These are phyloP conservation scores for Spinellus fusiger DNA, from an alignment of 192 early-diverging fungal genomes.

Conservation along the genomic window DNA sequence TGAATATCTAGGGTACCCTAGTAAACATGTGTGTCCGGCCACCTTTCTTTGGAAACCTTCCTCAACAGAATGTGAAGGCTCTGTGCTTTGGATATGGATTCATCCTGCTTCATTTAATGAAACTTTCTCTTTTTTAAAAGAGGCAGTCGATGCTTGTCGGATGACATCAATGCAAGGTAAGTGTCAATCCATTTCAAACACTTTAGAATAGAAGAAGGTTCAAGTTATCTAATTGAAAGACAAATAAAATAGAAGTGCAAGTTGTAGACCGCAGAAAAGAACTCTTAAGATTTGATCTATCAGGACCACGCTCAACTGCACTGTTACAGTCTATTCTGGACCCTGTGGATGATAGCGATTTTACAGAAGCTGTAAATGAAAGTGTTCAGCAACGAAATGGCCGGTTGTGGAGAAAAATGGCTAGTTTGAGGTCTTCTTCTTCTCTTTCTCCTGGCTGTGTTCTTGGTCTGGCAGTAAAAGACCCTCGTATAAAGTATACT, in stretches of 20 bases:
- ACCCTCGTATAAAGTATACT: constrained; percentile 76
- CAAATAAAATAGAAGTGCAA: background rate
- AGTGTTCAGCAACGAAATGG: background rate
- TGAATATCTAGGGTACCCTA: constrained; percentile 48
- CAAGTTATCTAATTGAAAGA: background rate
- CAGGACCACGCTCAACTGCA: constrained; percentile 83
- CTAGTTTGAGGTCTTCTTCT: constrained; percentile 53
- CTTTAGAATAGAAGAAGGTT: too few relatives aligned
- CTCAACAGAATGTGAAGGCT: background rate
- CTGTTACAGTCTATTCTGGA: constrained; percentile 67
- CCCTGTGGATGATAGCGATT: background rate
- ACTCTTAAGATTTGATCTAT: constrained; percentile 77
- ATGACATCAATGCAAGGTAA: background rate
- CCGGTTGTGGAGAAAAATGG: constrained; percentile 40
- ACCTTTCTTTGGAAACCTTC: constrained; percentile 72
- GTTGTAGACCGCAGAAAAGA: constrained; percentile 49
- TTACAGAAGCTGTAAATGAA: background rate
- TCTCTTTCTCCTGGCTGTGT: constrained; percentile 76
- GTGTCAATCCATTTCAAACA: background rate
- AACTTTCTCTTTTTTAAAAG: constrained; percentile 31
- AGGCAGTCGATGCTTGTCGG: constrained; percentile 5
- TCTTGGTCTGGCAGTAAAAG: constrained; percentile 71
- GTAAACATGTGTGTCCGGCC: constrained; percentile 61
- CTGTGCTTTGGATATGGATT: constrained; percentile 70
- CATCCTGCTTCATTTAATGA: constrained; percentile 63